Base-by-base conservation (phyloP, 352 stramenopile species). In the Globisporangium polare region DNA sequence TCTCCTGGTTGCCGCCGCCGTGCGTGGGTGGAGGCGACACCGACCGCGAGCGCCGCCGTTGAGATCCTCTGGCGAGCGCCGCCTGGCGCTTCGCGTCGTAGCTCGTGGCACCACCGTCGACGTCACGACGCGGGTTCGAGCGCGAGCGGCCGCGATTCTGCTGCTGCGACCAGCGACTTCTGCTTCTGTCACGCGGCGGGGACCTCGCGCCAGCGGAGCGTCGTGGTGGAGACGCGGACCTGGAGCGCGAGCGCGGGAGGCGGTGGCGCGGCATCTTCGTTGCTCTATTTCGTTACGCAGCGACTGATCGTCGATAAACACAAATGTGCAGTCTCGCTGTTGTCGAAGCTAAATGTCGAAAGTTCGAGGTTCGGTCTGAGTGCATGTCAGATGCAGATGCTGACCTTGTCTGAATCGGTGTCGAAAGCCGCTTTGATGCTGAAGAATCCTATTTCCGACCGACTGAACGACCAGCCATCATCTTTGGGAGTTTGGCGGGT, bases 1-100 rank as follows among this genome's bases (percentile, higher is more conserved):
- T 83, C 35, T 74, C 65, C 24, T 62, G 27, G 22, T 72, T 79
- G 35, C 35, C 51, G 8, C 31, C 57, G 17, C 43, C 57, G n/a
- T 59, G 67, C 20, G 60, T 68, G 17, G 67, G 54, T 9, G 60
- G 62, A 52, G 65, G 68, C 17, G 64, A 70, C 24, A 59, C 58
- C 5, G 75, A 79, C 5, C 50, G 61, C 26, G 68, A 69, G 10
- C 68, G 54, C 4, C 60, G 63, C 13, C 63, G 67, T 24, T 54
- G n/a, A 5, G 2, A 20, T 10, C 52, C 17, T 24, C 39, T 24
- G 27, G 3, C 29, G 24, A 24, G 33, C n/a, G 27, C 29, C 13
- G 20, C 33, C 31, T 17, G 61, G 17, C 59, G 64, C 35, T 65
- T 52, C 51, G 5, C 13, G 22, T 62, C 43, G 56, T 53, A 66